These are phyloP conservation scores for Arthrinium phaeospermum DNA, from an alignment of 2,329 filamentous ascomycete species.

Conservation along the genomic window DNA sequence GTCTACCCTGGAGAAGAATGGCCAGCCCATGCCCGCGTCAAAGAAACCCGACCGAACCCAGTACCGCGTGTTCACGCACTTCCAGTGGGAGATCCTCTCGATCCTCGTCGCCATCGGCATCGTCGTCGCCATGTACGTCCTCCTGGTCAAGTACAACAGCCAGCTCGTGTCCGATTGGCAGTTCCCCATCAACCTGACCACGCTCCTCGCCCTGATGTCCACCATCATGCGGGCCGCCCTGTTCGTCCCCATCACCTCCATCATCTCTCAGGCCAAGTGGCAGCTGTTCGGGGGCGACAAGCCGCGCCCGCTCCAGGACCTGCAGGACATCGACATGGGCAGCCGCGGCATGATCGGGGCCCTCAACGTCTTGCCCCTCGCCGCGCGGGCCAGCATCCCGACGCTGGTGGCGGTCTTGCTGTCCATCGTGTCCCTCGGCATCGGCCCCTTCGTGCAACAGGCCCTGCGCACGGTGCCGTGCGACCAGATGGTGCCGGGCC, in stretches of 20 bases:
- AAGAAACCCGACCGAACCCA: not conserved
- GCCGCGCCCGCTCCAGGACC: constrained; percentile 10
- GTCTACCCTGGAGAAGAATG: not conserved
- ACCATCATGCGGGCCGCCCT: not conserved
- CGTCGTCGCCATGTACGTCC: constrained; percentile 9
- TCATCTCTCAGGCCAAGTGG: constrained; percentile 20
- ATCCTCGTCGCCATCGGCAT: not conserved
- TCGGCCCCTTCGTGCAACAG: constrained; percentile 18
- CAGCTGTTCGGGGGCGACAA: constrained; percentile 4
- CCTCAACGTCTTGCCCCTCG: not conserved
- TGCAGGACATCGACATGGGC: constrained; percentile 9
- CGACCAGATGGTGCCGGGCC: not conserved
- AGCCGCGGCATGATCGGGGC: constrained; percentile 15
- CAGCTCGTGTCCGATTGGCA: constrained; percentile 14
- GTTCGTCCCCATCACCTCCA: constrained; percentile 1
- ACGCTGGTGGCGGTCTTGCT: not conserved
- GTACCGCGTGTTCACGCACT: constrained; percentile 10
- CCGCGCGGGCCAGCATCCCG: not conserved
- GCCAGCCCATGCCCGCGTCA: not conserved
- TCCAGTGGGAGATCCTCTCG: constrained; percentile 13
- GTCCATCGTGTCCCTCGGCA: not conserved
- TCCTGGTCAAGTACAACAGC: not conserved
- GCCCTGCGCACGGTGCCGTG: constrained; percentile 1
- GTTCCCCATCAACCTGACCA: constrained; percentile 15
- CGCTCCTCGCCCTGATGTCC: constrained; percentile 14